Evolutionary conservation across 371 early-diverging fungal species (phyloP), one percentile per base, ranked within the genome.

Genomic region (Blyttiomyces sp.): DNA sequence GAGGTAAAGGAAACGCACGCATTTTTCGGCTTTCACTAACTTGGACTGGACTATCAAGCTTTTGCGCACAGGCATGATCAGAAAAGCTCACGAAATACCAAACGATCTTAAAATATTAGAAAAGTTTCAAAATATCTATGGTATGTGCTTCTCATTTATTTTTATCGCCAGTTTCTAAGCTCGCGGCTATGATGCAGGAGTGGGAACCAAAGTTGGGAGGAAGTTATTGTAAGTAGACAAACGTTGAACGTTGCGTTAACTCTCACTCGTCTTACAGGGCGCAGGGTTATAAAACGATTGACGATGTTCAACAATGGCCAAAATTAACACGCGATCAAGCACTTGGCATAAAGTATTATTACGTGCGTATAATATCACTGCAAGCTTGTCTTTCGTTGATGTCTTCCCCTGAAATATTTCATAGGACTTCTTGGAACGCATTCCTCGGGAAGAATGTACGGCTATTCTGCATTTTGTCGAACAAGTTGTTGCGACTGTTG

Each of bases 371-470:
- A n/a, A n/a, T n/a, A n/a, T n/a, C n/a, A n/a, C n/a, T n/a, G n/a
- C n/a, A n/a, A n/a, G n/a, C n/a, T n/a, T n/a, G n/a, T n/a, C n/a
- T n/a, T n/a, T n/a, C n/a, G n/a, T n/a, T n/a, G n/a, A n/a, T n/a
- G n/a, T n/a, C n/a, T n/a, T n/a, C n/a, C n/a, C n/a, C n/a, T n/a
- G n/a, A n/a, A n/a, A n/a, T n/a, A n/a, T n/a, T n/a, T n/a, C n/a
- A n/a, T n/a, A n/a, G n/a, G 75, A 76, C 43, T 58, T 74, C 35
- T 57, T 70, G 26, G 4, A 56, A 34, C 43, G 72, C 13, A 79
- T 79, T 45, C 74, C 79, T 2, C 67, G 79, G 16, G 45, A 24
- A 16, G 79, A 75, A 54, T 67, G 67, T 21, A 50, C 21, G 21
- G 62, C 36, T 1, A 61, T 73, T 23, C 61, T 44, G 0, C 32